Evolutionary conservation across 2,329 filamentous ascomycete species (phyloP).

Genomic region (Colletotrichum sp.): DNA sequence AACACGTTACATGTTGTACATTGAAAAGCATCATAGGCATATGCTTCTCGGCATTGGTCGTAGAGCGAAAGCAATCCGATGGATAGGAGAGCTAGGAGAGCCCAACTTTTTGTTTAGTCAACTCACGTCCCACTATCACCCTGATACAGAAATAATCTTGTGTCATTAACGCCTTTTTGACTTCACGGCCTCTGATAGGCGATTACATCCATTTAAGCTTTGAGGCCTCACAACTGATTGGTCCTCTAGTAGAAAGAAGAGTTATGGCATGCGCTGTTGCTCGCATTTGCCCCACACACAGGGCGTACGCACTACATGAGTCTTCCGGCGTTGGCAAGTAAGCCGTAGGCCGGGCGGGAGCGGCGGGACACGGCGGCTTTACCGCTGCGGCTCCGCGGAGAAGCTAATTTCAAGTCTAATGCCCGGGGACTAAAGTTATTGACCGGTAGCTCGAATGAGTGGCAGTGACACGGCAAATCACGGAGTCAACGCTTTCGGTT

Average conservation of each 20-base stretch:
- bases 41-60: background rate
- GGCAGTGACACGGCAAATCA: background rate
- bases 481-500: background rate
- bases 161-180: background rate
- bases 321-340: background rate
- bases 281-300: background rate
- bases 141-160: background rate
- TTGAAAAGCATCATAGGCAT: background rate
- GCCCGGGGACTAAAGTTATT: background rate
- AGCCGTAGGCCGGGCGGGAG: background rate
- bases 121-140: accelerated
- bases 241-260: background rate
- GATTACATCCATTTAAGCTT: background rate
- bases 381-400: background rate
- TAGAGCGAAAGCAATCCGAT: background rate
- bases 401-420: background rate
- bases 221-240: background rate
- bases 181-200: background rate
- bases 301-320: background rate
- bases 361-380: background rate
- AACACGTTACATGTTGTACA: background rate
- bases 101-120: background rate
- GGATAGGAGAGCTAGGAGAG: background rate
- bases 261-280: background rate
- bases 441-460: background rate